Evolutionary conservation across 805 yeast genomes (phyloP).

Genomic region (Myxozyma kluyveri): DNA sequence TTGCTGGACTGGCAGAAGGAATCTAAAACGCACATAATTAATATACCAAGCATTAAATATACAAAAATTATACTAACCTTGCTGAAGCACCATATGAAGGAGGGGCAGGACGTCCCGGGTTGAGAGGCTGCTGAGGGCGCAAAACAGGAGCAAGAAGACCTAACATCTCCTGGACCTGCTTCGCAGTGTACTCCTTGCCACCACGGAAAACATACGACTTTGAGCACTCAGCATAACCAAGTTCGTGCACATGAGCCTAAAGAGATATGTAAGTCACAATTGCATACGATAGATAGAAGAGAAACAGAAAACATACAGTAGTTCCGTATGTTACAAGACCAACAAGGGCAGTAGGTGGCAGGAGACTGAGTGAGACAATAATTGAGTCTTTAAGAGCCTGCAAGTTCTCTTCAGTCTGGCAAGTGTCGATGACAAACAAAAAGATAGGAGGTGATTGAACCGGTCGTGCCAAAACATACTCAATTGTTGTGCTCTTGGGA

Average conservation of each 20-base stretch:
- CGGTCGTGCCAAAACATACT: conserved; percentile 78
- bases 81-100: conserved; percentile 34
- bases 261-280: neutral
- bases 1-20: conserved; percentile 68
- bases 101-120: conserved; percentile 26
- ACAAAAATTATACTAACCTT: conserved; percentile 3
- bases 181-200: conserved; percentile 68
- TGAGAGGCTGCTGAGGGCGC: conserved; percentile 26
- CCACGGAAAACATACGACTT: conserved; percentile 86
- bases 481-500: conserved; percentile 69
- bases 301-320: conserved; percentile 40
- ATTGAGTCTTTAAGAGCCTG: conserved; percentile 79
- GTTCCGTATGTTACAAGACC: conserved; percentile 89
- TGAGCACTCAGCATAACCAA: conserved; percentile 63
- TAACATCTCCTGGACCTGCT: conserved; percentile 60
- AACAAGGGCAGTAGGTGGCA: conserved; percentile 86
- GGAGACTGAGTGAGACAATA: conserved; percentile 66
- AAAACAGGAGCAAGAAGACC: conserved; percentile 42
- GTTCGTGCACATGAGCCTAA: conserved; percentile 76
- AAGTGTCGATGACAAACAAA: conserved; percentile 79
- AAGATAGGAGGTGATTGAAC: conserved; percentile 82
- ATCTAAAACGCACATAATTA: conserved; percentile 40
- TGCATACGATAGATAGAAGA: neutral
- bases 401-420: conserved; percentile 85
- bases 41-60: neutral